Evolutionary conservation across 2,329 filamentous ascomycete genomes (phyloP), one percentile per base, ranked within the genome.

Genomic region (Diaporthe ilicicola): DNA sequence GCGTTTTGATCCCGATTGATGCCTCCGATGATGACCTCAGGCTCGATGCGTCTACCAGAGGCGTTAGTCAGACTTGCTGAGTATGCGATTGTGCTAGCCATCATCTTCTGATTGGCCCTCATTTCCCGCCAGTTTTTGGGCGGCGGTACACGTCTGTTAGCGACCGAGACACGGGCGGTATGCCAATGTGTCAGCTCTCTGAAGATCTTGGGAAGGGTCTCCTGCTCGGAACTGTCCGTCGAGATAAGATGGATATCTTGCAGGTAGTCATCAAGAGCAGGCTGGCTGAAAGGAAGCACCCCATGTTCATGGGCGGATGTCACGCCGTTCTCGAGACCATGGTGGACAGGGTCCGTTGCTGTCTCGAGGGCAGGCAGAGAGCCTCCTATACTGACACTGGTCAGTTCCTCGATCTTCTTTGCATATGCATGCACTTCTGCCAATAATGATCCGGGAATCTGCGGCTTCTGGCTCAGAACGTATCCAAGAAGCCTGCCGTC

Each of bases 11-110:
- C 54, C 75, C 73, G 67, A 62, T 74, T 67, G n/a, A 71, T 59
- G 32, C 64, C 51, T 24, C 88, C 84, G 1, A 91, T 86, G 61
- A 94, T 87, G 4, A 84, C 88, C 77, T 93, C 90, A 0, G 90
- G 90, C 29, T 91, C 84, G 6, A 93, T 84, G 2, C 82, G 82
- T 73, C 90, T 92, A 3, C 91, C 91, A 2, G 85, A 83, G 0
- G 89, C 84, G 70, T 90, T 91, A 0, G 90, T 92, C 56, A 94
- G 82, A 78, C 91, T 93, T 15, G 90, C 90, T 1, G 92, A 90
- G 77, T 94, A 94, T 1, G 85, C 83, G 34, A 86, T 85, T 80
- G 92, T 92, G 71, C 93, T 90, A 1, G 87, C 86, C 87, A 93
- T 92, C 76, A 89, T 90, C 65, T 83, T 84, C 75, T 94, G 91